Evolutionary conservation across 371 early-diverging fungal species (phyloP), one percentile per base, ranked within the genome.

Genomic region (Lichtheimia ornata): DNA sequence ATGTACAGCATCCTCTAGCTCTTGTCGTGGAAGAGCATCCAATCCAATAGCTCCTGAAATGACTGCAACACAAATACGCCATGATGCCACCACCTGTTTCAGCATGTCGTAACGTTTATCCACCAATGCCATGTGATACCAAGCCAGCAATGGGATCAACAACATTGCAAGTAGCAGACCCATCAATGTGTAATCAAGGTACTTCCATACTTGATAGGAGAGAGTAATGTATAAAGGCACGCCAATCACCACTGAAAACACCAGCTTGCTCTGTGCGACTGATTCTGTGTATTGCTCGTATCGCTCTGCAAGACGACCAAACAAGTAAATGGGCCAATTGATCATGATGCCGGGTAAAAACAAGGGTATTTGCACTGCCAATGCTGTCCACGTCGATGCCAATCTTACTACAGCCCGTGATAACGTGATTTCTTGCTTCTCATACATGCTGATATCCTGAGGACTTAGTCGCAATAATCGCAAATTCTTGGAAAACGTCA

Each of bases 341-440:
- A 85, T 74, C 44, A 79, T 64, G 15, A 84, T 67, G 52, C 81
- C 83, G 9, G 86, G 86, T 59, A 85, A 63, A 59, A 82, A 83
- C 25, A 85, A 59, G 50, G 86, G 86, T 41, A 85, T 67, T 54
- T 83, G 81, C 47, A 77, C 47, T 1, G 72, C 30, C 13, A 82
- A 66, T 7, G 69, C 63, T 2, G 66, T 64, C 62, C 76, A 71
- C 11, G 73, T 72, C 4, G 74, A 71, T 27, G 75, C 25, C 7
- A 82, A 57, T 24, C 77, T 58, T 18, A 79, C 45, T 0, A 70
- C 43, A 3, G 80, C 81, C 28, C 70, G 57, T 5, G 63, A 54
- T 14, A 70, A 53, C 9, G 77, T 72, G 35, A 84, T 75, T 15
- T 73, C 70, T 22, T 73, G 67, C 18, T 74, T 72, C 61, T 77